These are phyloP conservation scores for Coniochaeta pulveracea DNA, from an alignment of 2,329 filamentous ascomycete genomes.

Conservation along the genomic window DNA sequence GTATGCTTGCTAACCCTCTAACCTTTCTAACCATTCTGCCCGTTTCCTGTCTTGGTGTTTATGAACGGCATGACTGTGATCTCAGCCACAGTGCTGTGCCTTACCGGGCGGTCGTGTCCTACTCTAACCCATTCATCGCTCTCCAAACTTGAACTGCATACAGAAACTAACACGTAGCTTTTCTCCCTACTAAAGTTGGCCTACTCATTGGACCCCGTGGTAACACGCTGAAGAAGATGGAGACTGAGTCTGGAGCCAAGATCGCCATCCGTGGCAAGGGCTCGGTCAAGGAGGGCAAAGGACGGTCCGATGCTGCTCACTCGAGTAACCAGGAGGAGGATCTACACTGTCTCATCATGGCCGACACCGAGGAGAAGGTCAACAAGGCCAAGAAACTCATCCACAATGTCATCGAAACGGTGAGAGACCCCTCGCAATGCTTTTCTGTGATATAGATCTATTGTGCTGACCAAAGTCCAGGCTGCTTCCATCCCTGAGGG, in stretches of 20 bases:
- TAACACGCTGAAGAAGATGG: conserved; percentile 99
- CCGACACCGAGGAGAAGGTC: conserved; percentile 98
- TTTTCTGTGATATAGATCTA: background rate
- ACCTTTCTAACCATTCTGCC: conserved; percentile 56
- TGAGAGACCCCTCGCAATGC: conserved; percentile 45
- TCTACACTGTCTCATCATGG: conserved; percentile 98
- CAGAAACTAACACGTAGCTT: conserved; percentile 85
- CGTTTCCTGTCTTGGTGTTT: conserved; percentile 27
- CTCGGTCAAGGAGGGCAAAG: conserved; percentile 99
- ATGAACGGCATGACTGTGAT: conserved; percentile 29
- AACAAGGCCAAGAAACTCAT: conserved; percentile 98
- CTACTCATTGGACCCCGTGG: conserved; percentile 99
- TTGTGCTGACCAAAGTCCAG: conserved; percentile 33
- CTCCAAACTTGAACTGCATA: conserved; percentile 22
- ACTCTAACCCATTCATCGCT: conserved; percentile 23
- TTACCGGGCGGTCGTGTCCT: conserved; percentile 19
- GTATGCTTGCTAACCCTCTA: conserved; percentile 99
- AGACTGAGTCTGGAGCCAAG: conserved; percentile 91
- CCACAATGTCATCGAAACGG: conserved; percentile 97
- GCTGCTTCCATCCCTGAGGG: conserved; percentile 97
- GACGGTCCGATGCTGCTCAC: conserved; percentile 95
- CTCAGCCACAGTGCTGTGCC: conserved; percentile 14
- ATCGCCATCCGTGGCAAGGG: conserved; percentile 99
- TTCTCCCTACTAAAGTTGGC: conserved; percentile 82
- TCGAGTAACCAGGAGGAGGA: conserved; percentile 99